Evolutionary conservation across 352 stramenopile species (phyloP).

Genomic region (Pythium phragmitis): DNA sequence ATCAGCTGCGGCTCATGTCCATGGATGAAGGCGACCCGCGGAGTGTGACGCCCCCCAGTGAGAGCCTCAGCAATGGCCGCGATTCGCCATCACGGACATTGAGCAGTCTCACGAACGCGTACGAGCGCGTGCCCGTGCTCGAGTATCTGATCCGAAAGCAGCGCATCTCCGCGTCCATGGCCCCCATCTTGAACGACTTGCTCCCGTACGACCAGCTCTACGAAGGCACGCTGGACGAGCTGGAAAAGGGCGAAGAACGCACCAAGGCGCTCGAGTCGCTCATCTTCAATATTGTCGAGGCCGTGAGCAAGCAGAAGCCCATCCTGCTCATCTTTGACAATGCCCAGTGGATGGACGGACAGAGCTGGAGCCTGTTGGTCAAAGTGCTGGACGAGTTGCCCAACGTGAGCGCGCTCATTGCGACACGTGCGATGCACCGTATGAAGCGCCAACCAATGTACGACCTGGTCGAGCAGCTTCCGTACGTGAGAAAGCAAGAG

Average conservation of each 20-base stretch:
- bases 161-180: constrained; percentile 41
- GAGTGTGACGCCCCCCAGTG: constrained; percentile 1
- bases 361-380: constrained; percentile 57
- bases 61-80: constrained; percentile 9
- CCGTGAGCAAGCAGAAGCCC: constrained; percentile 47
- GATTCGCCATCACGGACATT: not conserved
- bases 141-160: constrained; percentile 56
- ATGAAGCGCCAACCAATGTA: constrained; percentile 41
- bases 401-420: constrained; percentile 56
- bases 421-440: constrained; percentile 38
- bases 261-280: constrained; percentile 51
- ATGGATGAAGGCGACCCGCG: constrained; percentile 7
- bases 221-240: constrained; percentile 21
- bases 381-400: constrained; percentile 57
- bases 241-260: constrained; percentile 40
- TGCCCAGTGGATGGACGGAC: constrained; percentile 73
- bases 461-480: constrained; percentile 37
- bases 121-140: constrained; percentile 47
- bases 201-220: constrained; percentile 46
- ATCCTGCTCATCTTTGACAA: constrained; percentile 76
- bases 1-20: constrained; percentile 6
- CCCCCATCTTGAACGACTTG: constrained; percentile 47
- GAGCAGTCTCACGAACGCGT: constrained; percentile 22
- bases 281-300: constrained; percentile 55
- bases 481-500: constrained; percentile 46